A percentile compares a stretch with the other conserved stretches of the same genome.
These are phyloP conservation scores for Tagetes patula DNA, from an alignment of 129 eudicot species.

Conservation along the genomic window DNA sequence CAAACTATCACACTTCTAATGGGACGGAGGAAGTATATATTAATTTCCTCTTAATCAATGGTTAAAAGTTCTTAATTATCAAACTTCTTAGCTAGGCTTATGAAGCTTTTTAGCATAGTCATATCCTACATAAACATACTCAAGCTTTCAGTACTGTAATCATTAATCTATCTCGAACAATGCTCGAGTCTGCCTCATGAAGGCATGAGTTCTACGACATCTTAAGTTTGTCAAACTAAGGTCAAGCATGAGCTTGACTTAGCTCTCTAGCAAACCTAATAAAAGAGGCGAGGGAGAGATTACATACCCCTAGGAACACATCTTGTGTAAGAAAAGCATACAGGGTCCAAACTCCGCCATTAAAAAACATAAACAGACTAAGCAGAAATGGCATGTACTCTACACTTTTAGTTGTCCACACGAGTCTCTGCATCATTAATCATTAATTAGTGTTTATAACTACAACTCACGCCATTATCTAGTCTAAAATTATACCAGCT, in stretches of 20 bases:
- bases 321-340: constrained; percentile 59
- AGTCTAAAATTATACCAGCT: too few relatives aligned
- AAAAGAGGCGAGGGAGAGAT: not conserved
- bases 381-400: constrained; percentile 80
- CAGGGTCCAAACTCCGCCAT: constrained; percentile 74
- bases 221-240: not conserved
- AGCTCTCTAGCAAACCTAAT: not conserved
- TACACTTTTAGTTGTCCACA: constrained; percentile 62
- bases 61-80: too few relatives aligned
- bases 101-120: too few relatives aligned
- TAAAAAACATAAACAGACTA: constrained; percentile 54
- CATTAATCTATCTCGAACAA: too few relatives aligned
- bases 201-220: not conserved
- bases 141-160: too few relatives aligned
- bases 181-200: not conserved
- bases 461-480: too few relatives aligned
- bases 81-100: too few relatives aligned
- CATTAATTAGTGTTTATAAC: not conserved
- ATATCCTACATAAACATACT: too few relatives aligned
- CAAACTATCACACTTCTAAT: too few relatives aligned
- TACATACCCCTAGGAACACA: constrained; percentile 53
- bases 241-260: not conserved
- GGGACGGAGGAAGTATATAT: too few relatives aligned
- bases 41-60: too few relatives aligned
- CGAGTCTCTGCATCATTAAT: constrained; percentile 47